Evolutionary conservation across 495 filamentous ascomycete genomes (phyloP).

Genomic region (Hypomontagnella submonticulosa): DNA sequence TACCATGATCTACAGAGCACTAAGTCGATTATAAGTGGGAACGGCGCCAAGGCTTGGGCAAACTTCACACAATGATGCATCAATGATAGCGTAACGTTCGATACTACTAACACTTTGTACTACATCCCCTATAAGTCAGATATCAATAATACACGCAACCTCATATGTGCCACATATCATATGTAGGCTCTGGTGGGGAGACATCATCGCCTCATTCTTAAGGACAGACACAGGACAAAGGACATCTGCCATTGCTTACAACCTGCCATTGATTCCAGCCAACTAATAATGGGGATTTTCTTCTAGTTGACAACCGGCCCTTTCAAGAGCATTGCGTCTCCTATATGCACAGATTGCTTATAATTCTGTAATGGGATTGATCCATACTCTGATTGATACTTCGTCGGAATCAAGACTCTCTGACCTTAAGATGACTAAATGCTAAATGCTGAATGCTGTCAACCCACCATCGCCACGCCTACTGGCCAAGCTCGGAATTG

Average conservation of each 20-base stretch:
- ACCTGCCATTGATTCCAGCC: conserved; percentile 8
- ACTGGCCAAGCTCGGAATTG: background rate
- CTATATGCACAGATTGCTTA: conserved; percentile 3
- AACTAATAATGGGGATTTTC: background rate
- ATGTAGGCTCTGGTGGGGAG: no score
- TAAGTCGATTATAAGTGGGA: conserved; percentile 2
- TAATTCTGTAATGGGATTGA: background rate
- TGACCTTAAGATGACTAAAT: background rate
- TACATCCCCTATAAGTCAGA: no score
- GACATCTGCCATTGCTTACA: conserved; percentile 1
- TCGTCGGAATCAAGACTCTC: conserved; percentile 2
- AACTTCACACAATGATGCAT: no score
- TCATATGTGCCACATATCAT: no score
- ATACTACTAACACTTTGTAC: no score
- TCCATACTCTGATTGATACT: background rate
- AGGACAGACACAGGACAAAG: background rate
- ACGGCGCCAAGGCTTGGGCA: conserved; percentile 6
- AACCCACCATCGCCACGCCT: conserved; percentile 3
- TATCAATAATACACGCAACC: no score
- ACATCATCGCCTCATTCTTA: no score
- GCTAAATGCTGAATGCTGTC: background rate
- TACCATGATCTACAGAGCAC: background rate
- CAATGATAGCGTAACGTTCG: no score
- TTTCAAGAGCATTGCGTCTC: conserved; percentile 8
- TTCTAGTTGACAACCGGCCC: conserved; percentile 8